Conservation (phyloP, 2,329 filamentous ascomycete genomes). For the Beauveria sp. region DNA sequence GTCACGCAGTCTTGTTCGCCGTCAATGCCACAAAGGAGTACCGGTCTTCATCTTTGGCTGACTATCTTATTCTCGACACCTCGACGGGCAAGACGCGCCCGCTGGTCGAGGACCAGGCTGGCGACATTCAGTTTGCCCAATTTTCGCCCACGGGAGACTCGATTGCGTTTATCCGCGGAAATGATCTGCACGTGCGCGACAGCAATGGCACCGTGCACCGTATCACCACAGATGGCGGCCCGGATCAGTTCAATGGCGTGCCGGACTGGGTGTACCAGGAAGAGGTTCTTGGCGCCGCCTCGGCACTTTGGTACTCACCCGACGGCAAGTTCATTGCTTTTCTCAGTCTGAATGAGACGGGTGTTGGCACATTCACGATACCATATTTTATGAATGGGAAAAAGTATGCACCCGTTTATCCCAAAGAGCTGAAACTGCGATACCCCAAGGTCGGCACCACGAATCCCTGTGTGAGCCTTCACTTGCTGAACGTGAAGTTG, state of each 20-base stretch:
- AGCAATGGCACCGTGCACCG: constrained; percentile 45
- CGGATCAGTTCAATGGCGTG: constrained; percentile 55
- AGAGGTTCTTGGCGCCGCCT: constrained; percentile 56
- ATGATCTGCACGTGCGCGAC: constrained; percentile 50
- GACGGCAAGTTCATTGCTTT: constrained; percentile 84
- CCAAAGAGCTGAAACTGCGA: constrained; percentile 52
- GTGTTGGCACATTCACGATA: constrained; percentile 57
- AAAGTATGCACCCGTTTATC: constrained; percentile 51
- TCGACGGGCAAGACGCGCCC: constrained; percentile 45
- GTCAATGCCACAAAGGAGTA: constrained; percentile 63
- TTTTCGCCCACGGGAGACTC: constrained; percentile 49
- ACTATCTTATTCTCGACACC: constrained; percentile 58
- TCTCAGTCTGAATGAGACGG: constrained; percentile 75
- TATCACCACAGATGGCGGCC: constrained; percentile 51
- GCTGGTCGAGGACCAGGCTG: constrained; percentile 49
- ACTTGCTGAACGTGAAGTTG: constrained; percentile 45
- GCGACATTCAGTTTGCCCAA: constrained; percentile 60
- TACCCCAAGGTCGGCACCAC: constrained; percentile 63
- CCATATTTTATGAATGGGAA: constrained; percentile 58
- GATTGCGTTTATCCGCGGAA: constrained; percentile 61
- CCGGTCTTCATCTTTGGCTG: constrained; percentile 58
- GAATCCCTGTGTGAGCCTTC: constrained; percentile 57
- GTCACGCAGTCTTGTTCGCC: constrained; percentile 51
- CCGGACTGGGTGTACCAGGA: constrained; percentile 80
- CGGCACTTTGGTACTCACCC: constrained; percentile 85